Percentiles rank a stretch among this genome's conserved stretches.
Evolutionary conservation across 2,329 filamentous ascomycete species (phyloP).

Genomic region (Scedosporium aurantiacum): DNA sequence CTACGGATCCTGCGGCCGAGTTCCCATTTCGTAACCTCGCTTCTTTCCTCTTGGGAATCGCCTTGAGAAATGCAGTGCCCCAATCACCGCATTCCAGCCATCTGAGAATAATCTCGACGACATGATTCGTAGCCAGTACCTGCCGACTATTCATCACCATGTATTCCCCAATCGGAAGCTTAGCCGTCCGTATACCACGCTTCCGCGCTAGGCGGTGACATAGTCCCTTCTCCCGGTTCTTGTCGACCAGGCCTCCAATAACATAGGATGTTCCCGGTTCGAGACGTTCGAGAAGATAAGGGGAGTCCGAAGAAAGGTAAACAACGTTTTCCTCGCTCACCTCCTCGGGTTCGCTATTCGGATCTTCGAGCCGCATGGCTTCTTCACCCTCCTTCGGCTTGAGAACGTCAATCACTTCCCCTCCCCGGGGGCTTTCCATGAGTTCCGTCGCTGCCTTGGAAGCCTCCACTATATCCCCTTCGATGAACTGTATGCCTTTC

Average conservation of each 20-base stretch:
- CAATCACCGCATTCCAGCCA: constrained; percentile 89
- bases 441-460: constrained; percentile 52
- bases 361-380: constrained; percentile 20
- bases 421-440: constrained; percentile 50
- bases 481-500: constrained; percentile 65
- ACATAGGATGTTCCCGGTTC: constrained; percentile 87
- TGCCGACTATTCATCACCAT: constrained; percentile 80
- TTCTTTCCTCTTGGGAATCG: constrained; percentile 86
- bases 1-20: constrained; percentile 9
- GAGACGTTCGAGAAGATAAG: constrained; percentile 68
- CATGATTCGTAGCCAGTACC: constrained; percentile 88
- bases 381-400: constrained; percentile 23
- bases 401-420: constrained; percentile 49
- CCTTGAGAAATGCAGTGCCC: constrained; percentile 76
- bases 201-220: constrained; percentile 75
- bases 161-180: constrained; percentile 89
- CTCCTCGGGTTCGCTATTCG: constrained; percentile 19
- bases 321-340: constrained; percentile 43
- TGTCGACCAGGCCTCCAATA: constrained; percentile 88
- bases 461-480: constrained; percentile 62
- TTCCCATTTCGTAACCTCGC: constrained; percentile 44
- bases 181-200: constrained; percentile 73
- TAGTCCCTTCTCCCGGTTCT: constrained; percentile 89
- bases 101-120: constrained; percentile 89
- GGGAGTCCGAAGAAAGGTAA: constrained; percentile 88